phyloP scores from a whole-genome alignment of 495 filamentous ascomycete species.

The Penicillium mononematosum region DNA sequence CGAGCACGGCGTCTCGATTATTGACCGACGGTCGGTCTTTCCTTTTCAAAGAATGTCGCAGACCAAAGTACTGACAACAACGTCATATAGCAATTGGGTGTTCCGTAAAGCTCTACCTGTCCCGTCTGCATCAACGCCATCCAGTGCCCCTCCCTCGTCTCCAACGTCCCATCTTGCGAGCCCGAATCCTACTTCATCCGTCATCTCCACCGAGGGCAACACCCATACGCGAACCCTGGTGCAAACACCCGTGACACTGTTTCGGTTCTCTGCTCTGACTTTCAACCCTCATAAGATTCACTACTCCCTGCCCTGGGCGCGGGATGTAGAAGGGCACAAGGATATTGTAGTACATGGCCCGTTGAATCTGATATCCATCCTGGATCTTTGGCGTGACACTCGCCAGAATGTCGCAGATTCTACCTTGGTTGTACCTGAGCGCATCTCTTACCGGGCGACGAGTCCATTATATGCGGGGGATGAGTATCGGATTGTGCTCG shows the following conservation, averaged over 20 bases:
- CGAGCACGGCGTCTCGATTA: conserved; percentile 48
- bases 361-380: conserved; percentile 61
- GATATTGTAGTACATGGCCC: conserved; percentile 64
- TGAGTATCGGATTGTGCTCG: conserved; percentile 45
- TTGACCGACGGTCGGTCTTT: conserved; percentile 50
- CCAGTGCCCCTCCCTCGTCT: conserved; percentile 6
- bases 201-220: conserved; percentile 27
- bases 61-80: conserved; percentile 5
- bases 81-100: conserved; percentile 55
- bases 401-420: conserved; percentile 4
- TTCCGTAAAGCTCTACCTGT: conserved; percentile 51
- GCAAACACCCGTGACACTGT: conserved; percentile 58
- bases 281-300: conserved; percentile 75
- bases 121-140: conserved; percentile 18
- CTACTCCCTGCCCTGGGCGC: conserved; percentile 60
- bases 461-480: conserved; percentile 62
- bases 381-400: conserved; percentile 63
- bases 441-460: conserved; percentile 58
- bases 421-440: conserved; percentile 38
- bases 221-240: conserved; percentile 45
- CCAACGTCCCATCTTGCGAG: conserved; percentile 25
- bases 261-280: conserved; percentile 70
- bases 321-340: conserved; percentile 57
- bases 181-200: conserved; percentile 22
- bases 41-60: not conserved